These are phyloP conservation scores for Mariannaea elegans DNA, from an alignment of 2,329 filamentous ascomycete genomes.

Conservation along the genomic window DNA sequence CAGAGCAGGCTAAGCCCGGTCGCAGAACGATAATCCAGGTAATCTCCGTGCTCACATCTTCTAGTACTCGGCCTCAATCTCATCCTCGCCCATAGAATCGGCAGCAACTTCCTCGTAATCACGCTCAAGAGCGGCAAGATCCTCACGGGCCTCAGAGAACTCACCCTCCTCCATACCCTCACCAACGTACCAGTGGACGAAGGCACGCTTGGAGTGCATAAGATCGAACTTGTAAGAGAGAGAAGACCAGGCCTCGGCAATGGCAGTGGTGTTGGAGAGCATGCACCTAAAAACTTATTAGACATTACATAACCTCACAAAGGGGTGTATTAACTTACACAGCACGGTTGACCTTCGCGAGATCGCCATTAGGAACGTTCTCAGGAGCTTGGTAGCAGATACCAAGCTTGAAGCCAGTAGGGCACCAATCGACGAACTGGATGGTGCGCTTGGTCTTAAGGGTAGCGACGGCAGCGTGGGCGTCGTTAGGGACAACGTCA, in stretches of 20 bases:
- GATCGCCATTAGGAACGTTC: conserved; percentile 94
- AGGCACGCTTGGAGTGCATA: conserved; percentile 99
- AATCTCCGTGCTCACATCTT: conserved; percentile 32
- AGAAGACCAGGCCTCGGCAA: conserved; percentile 96
- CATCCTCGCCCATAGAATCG: conserved; percentile 89
- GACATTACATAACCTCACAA: neutral
- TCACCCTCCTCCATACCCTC: conserved; percentile 99
- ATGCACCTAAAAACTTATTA: conserved; percentile 74
- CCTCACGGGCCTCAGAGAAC: conserved; percentile 98
- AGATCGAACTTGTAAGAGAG: conserved; percentile 99
- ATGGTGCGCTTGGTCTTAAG: conserved; percentile 99
- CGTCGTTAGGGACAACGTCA: conserved; percentile 97
- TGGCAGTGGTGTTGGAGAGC: conserved; percentile 98
- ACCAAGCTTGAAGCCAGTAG: conserved; percentile 99
- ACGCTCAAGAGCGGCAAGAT: conserved; percentile 95
- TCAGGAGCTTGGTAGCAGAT: conserved; percentile 99
- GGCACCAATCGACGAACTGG: conserved; percentile 99
- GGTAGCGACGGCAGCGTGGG: conserved; percentile 88
- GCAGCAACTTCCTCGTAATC: conserved; percentile 99
- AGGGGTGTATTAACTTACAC: conserved; percentile 71
- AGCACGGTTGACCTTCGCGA: conserved; percentile 97
- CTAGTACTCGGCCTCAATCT: conserved; percentile 93
- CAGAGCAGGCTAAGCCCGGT: conserved; percentile 42
- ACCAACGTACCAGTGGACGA: conserved; percentile 99
- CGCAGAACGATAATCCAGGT: conserved; percentile 36